phyloP scores from a whole-genome alignment of 2,329 filamentous ascomycete species.

The Emericellopsis atlantica region DNA sequence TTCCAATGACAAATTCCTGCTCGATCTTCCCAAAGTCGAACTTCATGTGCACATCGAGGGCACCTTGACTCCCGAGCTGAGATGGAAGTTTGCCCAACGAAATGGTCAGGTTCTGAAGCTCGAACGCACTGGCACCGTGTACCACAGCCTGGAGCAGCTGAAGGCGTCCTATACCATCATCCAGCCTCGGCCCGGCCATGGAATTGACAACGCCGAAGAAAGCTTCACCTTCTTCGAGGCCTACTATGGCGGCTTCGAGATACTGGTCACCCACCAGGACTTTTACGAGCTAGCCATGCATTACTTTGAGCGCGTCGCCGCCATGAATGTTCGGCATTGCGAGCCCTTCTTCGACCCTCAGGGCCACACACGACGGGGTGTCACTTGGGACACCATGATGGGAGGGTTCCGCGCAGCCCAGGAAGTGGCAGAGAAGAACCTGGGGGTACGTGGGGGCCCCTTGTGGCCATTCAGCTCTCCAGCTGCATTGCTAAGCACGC shows the following conservation, averaged over 20 bases:
- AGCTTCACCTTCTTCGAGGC: constrained; percentile 48
- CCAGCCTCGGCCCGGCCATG: constrained; percentile 9
- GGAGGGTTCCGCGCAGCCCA: constrained; percentile 46
- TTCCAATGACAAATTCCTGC: constrained; percentile 30
- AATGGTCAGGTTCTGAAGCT: constrained; percentile 48
- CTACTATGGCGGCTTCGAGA: constrained; percentile 65
- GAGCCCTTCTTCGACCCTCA: constrained; percentile 72
- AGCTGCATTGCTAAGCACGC: too few species aligned
- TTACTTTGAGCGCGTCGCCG: constrained; percentile 51
- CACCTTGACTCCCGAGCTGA: constrained; percentile 50
- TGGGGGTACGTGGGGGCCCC: constrained; percentile 34
- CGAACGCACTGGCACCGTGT: constrained; percentile 26
- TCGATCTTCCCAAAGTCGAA: constrained; percentile 60
- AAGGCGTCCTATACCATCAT: constrained; percentile 5
- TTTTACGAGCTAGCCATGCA: constrained; percentile 57
- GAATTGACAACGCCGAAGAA: constrained; percentile 11
- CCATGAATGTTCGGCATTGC: constrained; percentile 53
- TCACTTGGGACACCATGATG: constrained; percentile 48
- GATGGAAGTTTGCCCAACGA: constrained; percentile 51
- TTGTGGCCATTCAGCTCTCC: too few species aligned
- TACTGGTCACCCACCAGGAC: constrained; percentile 48
- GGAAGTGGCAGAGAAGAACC: constrained; percentile 41
- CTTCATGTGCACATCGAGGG: constrained; percentile 70
- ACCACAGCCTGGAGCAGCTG: constrained; percentile 43
- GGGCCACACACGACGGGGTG: constrained; percentile 49